Conservation (phyloP, 805 yeast species). For the Teunomyces stri region DNA sequence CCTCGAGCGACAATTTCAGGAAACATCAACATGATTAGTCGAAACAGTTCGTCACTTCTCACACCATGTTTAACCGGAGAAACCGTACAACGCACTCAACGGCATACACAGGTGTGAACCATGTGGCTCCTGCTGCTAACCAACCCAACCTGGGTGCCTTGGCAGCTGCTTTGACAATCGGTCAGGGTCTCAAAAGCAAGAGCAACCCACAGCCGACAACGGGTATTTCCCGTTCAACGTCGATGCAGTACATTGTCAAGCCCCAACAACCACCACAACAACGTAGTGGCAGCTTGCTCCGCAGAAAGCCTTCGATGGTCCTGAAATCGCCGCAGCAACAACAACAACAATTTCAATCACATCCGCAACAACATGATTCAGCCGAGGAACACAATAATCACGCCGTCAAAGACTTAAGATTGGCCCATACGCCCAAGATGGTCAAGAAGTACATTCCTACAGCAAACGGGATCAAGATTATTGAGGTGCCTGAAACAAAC, state of each 20-base stretch:
- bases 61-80: constrained; percentile 26
- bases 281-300: constrained; percentile 2
- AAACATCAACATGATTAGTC: constrained; percentile 1
- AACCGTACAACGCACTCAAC: constrained; percentile 25
- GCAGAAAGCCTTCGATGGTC: neutral
- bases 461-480: constrained; percentile 63
- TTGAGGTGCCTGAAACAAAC: constrained; percentile 61
- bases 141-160: constrained; percentile 40
- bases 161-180: constrained; percentile 47
- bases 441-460: constrained; percentile 73
- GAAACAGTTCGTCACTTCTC: neutral
- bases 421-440: constrained; percentile 36
- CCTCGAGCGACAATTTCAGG: constrained; percentile 3
- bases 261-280: constrained; percentile 4
- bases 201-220: constrained; percentile 6
- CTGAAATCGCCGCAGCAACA: neutral
- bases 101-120: constrained; percentile 45
- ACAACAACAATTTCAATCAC: neutral
- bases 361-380: neutral
- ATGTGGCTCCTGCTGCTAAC: constrained; percentile 26
- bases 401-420: constrained; percentile 34
- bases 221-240: constrained; percentile 9
- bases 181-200: constrained; percentile 26
- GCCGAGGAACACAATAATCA: constrained; percentile 22
- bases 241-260: constrained; percentile 14